These are phyloP conservation scores for Colletotrichum nymphaeae DNA, from an alignment of 2,329 filamentous ascomycete genomes.

Conservation along the genomic window DNA sequence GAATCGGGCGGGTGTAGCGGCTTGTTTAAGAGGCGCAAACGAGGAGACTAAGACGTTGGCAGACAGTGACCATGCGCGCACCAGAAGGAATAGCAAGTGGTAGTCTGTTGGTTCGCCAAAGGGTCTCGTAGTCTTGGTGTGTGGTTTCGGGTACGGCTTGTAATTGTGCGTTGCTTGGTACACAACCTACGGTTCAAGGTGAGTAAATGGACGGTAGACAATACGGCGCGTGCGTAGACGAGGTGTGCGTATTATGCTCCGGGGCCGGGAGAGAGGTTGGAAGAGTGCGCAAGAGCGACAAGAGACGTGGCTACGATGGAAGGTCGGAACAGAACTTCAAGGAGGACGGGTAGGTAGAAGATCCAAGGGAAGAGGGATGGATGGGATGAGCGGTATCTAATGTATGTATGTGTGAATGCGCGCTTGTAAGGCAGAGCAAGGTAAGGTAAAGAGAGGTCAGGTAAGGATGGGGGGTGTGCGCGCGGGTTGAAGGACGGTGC, in stretches of 20 bases:
- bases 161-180: background rate
- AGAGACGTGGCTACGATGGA: background rate
- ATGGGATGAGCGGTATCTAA: constrained; percentile 36
- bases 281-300: background rate
- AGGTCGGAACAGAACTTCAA: constrained; percentile 3
- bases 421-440: constrained; percentile 10
- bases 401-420: constrained; percentile 29
- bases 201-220: constrained; percentile 18
- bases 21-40: constrained; percentile 3
- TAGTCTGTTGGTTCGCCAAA: background rate
- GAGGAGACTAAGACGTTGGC: constrained; percentile 1
- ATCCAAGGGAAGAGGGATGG: constrained; percentile 18
- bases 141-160: background rate
- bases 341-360: background rate
- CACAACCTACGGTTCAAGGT: constrained; percentile 8
- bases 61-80: constrained; percentile 17
- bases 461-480: constrained; percentile 24
- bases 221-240: background rate
- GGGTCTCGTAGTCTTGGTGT: background rate
- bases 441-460: constrained; percentile 10
- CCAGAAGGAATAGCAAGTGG: background rate
- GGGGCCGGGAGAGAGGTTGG: background rate
- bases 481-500: constrained; percentile 10
- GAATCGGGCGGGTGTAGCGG: background rate
- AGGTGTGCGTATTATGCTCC: background rate